Evolutionary conservation across 306 rosid species (phyloP), one percentile per base, ranked within the genome.

Genomic region (Medicago lupulina): DNA sequence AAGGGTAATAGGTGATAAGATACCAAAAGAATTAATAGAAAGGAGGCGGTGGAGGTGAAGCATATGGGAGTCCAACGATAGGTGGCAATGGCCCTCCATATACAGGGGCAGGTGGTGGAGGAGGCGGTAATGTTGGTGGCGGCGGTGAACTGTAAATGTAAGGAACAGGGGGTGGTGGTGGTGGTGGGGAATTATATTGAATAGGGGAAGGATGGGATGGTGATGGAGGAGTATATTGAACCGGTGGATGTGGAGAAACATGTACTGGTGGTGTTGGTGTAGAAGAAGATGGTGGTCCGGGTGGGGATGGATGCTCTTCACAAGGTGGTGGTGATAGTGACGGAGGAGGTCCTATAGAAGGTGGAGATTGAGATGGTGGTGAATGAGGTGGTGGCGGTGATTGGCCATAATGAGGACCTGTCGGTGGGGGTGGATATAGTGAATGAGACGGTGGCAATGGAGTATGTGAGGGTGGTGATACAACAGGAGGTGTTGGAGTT

Each of bases 1-100:
- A 86, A 74, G 78, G 82, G 85, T 82, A 78, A 92, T 86, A 85
- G 91, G 83, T 63, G 12, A 66, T 13, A 84, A 83, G 65, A 76
- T 86, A 86, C 84, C 89, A 80, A 87, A 90, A 90, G 92, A 90
- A 95, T 90, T 86, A 92, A 86, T 95, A 95, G 84, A 80, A 92
- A 67, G 97, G 97, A 57, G 97, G 97, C 1, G 99, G 99, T 71
- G 97, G 99, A 77, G 98, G 97, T 67, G 97, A 92, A 2, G 97
- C 88, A 67, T 95, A 92, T 16, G 97, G 81, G 76, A 90, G 88
- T 83, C 90, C 97, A 8, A 65, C 14, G 79, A 90, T 61, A 23
- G 99, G 97, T 68, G 99, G 97, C 89, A 92, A 84, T 67, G 99
- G 99, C 70, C 97, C 97, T 86, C 85, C 88, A 79, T 95, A 92